Base-by-base conservation (phyloP, 106 monocot genomes). In the Acanthochlamys bracteata region DNA sequence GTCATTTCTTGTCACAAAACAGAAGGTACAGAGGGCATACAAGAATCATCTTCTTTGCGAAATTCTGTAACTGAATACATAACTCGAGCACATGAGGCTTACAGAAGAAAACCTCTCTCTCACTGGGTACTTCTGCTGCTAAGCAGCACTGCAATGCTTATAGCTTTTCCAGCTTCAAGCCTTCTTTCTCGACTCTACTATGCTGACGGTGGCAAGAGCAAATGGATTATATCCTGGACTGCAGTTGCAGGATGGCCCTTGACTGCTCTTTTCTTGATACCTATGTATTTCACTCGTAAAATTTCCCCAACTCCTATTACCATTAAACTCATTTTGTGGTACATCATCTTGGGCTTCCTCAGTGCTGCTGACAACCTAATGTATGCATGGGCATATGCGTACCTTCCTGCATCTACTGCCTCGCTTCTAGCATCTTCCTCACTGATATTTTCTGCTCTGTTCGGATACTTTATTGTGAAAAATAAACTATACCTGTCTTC, bases 211-310 rank as follows among this genome's bases (percentile, higher is more conserved):
- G 98, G 92, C 11, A 57, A 72, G 39, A 98, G 98, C 78, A 91
- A 98, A 70, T 98, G 98, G 98, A 83, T 98, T 26, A 60, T 98
- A 20, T 98, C 98, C 4, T 92, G 88, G 85, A 46, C 81, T 3
- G 84, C 98, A 2, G 98, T 98, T n/a, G 85, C 85, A 0, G 98
- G 98, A 17, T 98, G 98, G 98, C 98, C 98, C 3, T 19, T 98
- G 24, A 83, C 85, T 26, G 70, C 75, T 3, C 46, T 88, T 10
- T 42, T 81, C 65, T 59, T 98, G 58, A 49, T 83, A 33, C 85
- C 92, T 19, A 25, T 75, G 33, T 98, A 98, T 60, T 53, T 83
- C 57, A 46, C 73, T 1, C 59, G 71, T 7, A 66, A 73, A 51
- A 42, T 56, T 11, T 41, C 82, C 17, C 98, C 92, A 0, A 80